A percentile compares a stretch with the other conserved stretches of the same genome.
Conservation (phyloP, 768 basidiomycete genomes). For the Porphyrellus cyaneotinctus region DNA sequence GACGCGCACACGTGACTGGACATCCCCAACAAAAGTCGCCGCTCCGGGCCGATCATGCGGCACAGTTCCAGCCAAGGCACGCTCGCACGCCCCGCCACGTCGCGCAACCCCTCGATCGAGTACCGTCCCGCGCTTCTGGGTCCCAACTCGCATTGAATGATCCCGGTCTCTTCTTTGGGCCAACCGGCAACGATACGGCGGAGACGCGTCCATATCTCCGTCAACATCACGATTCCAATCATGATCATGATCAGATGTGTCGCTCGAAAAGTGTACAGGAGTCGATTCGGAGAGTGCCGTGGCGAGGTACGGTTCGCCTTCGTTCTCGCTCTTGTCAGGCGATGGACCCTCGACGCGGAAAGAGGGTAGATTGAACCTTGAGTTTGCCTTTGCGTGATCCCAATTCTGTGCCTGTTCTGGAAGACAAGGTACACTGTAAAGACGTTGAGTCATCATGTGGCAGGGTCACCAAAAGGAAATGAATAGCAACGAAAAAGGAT, state of each 20-base stretch:
- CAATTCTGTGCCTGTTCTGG: conserved; percentile 9
- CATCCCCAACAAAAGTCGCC: background rate
- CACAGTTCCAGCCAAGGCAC: background rate
- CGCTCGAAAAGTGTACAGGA: background rate
- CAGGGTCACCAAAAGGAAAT: conserved; percentile 7
- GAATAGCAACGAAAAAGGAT: conserved; percentile 11
- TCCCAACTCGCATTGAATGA: background rate
- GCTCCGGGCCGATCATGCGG: background rate
- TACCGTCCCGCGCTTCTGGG: background rate
- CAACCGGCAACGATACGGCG: background rate
- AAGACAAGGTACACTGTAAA: conserved; percentile 6
- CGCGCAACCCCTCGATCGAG: background rate
- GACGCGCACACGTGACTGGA: background rate
- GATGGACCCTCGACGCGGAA: conserved; percentile 19
- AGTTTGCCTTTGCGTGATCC: conserved; percentile 3
- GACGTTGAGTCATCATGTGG: conserved; percentile 4
- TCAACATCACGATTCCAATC: background rate
- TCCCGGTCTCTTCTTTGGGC: background rate
- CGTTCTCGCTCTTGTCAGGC: background rate
- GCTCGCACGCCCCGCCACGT: background rate
- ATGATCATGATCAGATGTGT: background rate
- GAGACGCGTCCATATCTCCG: background rate
- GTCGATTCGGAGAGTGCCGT: background rate
- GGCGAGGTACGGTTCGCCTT: background rate
- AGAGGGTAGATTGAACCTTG: conserved; percentile 17